Evolutionary conservation across 805 yeast genomes (phyloP).

Genomic region (Metschnikowia picachoensis): DNA sequence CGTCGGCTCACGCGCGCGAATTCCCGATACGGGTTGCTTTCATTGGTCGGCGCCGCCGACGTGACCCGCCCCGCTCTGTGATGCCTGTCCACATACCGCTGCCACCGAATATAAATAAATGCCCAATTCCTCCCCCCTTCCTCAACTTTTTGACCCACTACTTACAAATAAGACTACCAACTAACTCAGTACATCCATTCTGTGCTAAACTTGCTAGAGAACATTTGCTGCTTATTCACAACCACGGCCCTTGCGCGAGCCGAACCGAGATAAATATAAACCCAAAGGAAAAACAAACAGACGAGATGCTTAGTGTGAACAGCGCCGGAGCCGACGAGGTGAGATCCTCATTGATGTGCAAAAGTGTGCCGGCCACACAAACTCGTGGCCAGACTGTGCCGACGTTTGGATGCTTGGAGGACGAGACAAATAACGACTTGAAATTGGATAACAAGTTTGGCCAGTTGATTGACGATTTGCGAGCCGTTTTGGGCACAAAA

Average conservation of each 20-base stretch:
- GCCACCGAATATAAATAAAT: conserved; percentile 3
- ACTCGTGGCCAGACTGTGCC: conserved; percentile 7
- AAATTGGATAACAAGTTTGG: conserved; percentile 17
- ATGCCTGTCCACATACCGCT: background rate
- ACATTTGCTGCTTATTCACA: conserved; percentile 4
- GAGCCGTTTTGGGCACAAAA: conserved; percentile 27
- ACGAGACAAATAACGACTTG: conserved; percentile 17
- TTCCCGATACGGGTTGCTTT: conserved; percentile 1
- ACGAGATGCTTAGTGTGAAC: conserved; percentile 6
- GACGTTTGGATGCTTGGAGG: conserved; percentile 17
- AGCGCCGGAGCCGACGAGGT: conserved; percentile 7
- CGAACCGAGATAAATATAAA: background rate
- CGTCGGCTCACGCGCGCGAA: no score
- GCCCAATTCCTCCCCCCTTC: background rate
- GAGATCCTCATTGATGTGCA: conserved; percentile 8
- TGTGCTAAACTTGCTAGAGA: conserved; percentile 5
- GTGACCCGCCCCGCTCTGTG: conserved; percentile 2
- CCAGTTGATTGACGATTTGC: conserved; percentile 26
- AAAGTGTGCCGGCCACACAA: conserved; percentile 6
- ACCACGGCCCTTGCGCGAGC: no score
- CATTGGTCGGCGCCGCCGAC: conserved; percentile 7
- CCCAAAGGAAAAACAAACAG: background rate
- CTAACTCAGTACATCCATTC: background rate
- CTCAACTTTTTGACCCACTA: background rate
- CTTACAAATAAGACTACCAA: background rate